These are phyloP conservation scores for Ophiostoma perfectum DNA, from an alignment of 2,329 filamentous ascomycete genomes.

Conservation along the genomic window DNA sequence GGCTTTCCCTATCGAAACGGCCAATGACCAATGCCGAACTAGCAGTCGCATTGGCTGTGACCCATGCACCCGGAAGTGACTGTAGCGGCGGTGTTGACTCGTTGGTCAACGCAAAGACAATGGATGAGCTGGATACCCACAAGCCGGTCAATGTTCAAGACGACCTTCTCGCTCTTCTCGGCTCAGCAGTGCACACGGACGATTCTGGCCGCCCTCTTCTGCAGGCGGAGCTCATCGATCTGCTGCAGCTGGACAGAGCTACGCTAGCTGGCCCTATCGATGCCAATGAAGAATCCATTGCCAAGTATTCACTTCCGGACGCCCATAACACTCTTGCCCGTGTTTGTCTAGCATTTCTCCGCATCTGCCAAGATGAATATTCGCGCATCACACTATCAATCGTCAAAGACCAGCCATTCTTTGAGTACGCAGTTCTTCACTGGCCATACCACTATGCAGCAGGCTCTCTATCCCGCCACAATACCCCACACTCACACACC, in stretches of 20 bases:
- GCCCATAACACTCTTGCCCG: conserved; percentile 5
- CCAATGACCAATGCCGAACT: conserved; percentile 1
- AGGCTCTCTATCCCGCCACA: neutral
- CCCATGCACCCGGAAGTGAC: neutral
- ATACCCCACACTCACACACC: neutral
- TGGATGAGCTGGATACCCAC: neutral
- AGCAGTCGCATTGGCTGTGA: neutral
- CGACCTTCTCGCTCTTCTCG: neutral
- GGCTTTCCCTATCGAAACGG: neutral
- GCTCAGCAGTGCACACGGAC: neutral
- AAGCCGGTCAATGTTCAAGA: neutral
- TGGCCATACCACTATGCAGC: conserved; percentile 3
- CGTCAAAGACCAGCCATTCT: neutral
- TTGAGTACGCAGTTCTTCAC: neutral
- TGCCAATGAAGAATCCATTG: neutral
- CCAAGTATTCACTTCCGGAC: neutral
- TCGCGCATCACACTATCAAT: neutral
- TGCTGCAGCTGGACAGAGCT: neutral
- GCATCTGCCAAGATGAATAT: neutral
- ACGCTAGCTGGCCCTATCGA: too few species aligned
- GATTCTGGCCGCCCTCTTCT: neutral
- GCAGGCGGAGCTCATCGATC: conserved; percentile 1
- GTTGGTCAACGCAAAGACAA: neutral
- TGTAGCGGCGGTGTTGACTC: neutral
- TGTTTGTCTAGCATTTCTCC: neutral